Base-by-base conservation (phyloP, 2,329 filamentous ascomycete species). In the Myotisia sp. region DNA sequence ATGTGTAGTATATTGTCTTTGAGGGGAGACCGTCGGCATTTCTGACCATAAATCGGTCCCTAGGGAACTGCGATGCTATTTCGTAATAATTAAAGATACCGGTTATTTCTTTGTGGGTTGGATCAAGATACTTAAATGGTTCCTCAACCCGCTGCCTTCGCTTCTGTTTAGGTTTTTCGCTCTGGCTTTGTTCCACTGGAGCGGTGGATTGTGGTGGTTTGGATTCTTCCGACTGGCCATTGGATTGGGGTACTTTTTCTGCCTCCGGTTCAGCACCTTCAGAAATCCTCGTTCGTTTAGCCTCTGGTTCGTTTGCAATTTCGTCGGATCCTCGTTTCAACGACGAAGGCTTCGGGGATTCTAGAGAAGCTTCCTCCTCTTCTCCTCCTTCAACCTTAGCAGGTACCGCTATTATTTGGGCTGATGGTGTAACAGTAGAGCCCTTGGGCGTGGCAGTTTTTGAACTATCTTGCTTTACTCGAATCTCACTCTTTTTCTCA, bases 1-100 rank as follows among this genome's bases (percentile, higher is more conserved):
- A 86, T 7, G 85, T 92, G 65, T 95, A 98, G 68, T 98, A 98
- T 47, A 98, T 87, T 18, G 86, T 90, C 64, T 93, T 92, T 34
- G 82, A 76, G 0, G 87, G 84, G 51, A 84, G 75, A 30, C 85
- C 90, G 42, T 78, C 70, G 17, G 82, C 82, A 60, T 98, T 98
- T 49, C 90, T 81, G 34, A 98, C 90, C 76, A 98, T 82, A 64
- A 90, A 98, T 37, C 87, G 77, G 56, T 92, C 81, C 14, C 76
- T 69, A 0, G 90, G 90, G 65, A 98, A 98, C 30, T 79, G 76
- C 0, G 74, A 57, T 0, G 83, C 86, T 42, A 95, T 67, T 34
- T 79, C 68, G 63, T 95, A 98, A 62, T 95, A 95, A 2, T 71
- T 57, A 48, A 76, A 79, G 50, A 98, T 87, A 36, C 70, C 68